Percentiles rank a stretch among this genome's conserved stretches.
Conservation (phyloP, 495 filamentous ascomycete species). For the Daldinia vernicosa region DNA sequence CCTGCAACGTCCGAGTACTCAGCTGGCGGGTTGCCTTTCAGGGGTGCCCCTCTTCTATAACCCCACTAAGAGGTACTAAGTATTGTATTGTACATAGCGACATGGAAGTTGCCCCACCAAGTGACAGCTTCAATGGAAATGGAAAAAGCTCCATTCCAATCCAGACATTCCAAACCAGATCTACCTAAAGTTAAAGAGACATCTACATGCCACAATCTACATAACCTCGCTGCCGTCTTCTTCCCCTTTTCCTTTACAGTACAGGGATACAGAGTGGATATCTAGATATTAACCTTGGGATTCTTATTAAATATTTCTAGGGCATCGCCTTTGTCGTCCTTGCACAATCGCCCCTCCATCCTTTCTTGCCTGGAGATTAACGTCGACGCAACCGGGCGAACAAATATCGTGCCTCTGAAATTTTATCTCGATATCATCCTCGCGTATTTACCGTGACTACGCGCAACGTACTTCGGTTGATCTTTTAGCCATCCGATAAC, state of each 20-base stretch:
- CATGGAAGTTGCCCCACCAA: slow-evolving; percentile 29
- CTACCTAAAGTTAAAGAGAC: neutral
- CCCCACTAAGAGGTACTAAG: slow-evolving; percentile 19
- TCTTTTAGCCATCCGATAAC: neutral
- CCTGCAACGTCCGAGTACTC: neutral
- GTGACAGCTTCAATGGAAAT: slow-evolving; percentile 21
- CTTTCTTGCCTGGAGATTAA: neutral
- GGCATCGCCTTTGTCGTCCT: neutral
- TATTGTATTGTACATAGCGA: too few relatives aligned
- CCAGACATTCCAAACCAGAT: neutral
- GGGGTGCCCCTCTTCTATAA: slow-evolving; percentile 1
- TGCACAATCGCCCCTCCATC: neutral
- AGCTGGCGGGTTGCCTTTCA: slow-evolving; percentile 1
- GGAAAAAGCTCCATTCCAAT: slow-evolving; percentile 26
- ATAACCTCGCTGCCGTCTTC: neutral
- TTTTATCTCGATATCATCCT: neutral
- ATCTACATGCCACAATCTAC: slow-evolving; percentile 6
- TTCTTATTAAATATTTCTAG: neutral
- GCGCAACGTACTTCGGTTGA: neutral
- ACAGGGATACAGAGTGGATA: neutral
- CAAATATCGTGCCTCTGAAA: neutral
- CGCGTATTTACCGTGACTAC: neutral
- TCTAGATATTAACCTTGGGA: neutral
- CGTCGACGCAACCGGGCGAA: neutral
- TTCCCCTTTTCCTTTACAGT: neutral